Percentiles rank a stretch among this genome's conserved stretches.
Conservation (phyloP, 202 grass and related monocot genomes). For the Schoenoplectus triqueter region DNA sequence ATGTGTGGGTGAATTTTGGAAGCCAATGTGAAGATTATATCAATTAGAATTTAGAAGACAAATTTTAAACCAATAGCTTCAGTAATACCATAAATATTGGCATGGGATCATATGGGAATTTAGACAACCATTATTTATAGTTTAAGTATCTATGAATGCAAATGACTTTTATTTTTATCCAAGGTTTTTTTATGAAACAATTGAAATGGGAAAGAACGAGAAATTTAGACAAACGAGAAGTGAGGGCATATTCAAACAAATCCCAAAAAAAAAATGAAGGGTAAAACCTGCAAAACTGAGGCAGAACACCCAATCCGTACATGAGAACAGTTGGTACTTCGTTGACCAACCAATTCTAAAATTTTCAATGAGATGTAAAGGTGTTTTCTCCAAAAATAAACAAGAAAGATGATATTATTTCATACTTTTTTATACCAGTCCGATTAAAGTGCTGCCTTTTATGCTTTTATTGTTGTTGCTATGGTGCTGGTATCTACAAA, state of each 20-base stretch:
- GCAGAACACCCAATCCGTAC: neutral
- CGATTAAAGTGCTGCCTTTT: neutral
- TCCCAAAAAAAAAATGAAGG: neutral
- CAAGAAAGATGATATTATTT: neutral
- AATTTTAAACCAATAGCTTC: conserved; percentile 1
- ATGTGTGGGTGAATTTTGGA: neutral
- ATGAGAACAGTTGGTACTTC: neutral
- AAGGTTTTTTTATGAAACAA: neutral
- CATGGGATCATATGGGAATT: neutral
- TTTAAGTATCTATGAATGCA: too few relatives aligned
- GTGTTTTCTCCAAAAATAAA: neutral
- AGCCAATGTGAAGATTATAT: neutral
- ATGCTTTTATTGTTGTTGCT: neutral
- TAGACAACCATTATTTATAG: too few relatives aligned
- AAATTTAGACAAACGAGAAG: neutral
- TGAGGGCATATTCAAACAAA: neutral
- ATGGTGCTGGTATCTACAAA: neutral
- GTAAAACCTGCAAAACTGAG: neutral
- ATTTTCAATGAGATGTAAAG: neutral
- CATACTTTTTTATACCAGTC: neutral
- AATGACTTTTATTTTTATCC: neutral
- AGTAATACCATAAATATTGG: too few relatives aligned
- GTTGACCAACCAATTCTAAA: neutral
- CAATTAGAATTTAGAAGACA: neutral
- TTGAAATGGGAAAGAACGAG: neutral